Evolutionary conservation across 225 moss, liverwort and hornwort species (phyloP), one percentile per base, ranked within the genome.

Genomic region (Polytrichum commune): DNA sequence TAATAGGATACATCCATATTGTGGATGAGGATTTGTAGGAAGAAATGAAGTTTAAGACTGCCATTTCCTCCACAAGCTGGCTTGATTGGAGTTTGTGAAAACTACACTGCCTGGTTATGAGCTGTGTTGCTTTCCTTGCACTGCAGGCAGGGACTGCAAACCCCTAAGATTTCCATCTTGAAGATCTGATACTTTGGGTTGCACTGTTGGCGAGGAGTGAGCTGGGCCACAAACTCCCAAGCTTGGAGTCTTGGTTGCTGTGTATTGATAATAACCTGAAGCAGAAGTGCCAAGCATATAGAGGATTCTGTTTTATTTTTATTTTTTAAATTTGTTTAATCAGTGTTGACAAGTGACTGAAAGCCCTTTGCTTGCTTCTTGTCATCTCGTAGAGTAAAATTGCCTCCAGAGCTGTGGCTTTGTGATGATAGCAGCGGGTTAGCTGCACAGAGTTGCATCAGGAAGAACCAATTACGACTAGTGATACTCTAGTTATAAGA

Each of bases 91-190:
- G 27, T 63, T 38, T 27, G 63, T 20, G 28, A 55, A 73, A 54
- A 75, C 29, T 63, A 19, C 56, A 69, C 68, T 28, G 60, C 30
- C 65, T 30, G 72, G 60, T 62, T 66, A 13, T 63, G 46, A 55
- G 60, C 28, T 67, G 73, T 27, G 27, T 62, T 77, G 67, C 53
- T 27, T 62, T 68, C 72, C 71, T 70, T 72, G 58, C 28, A 38
- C 55, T 19, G 5, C 55, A 46, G 65, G 67, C 53, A 76, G 66
- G 32, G 29, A 32, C 35, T 19, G 19, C 18, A 74, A 67, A 16
- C 46, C 46, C 72, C 62, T 46, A 64, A 67, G 74, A 79, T 76
- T 79, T 77, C 67, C 64, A 61, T 54, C 78, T 82, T 60, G 79
- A 68, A 83, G 76, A 75, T 82, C 54, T 75, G 55, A 53, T 77